These are phyloP conservation scores for Usnea hakonensis DNA, from an alignment of 495 filamentous ascomycete genomes.

Conservation along the genomic window DNA sequence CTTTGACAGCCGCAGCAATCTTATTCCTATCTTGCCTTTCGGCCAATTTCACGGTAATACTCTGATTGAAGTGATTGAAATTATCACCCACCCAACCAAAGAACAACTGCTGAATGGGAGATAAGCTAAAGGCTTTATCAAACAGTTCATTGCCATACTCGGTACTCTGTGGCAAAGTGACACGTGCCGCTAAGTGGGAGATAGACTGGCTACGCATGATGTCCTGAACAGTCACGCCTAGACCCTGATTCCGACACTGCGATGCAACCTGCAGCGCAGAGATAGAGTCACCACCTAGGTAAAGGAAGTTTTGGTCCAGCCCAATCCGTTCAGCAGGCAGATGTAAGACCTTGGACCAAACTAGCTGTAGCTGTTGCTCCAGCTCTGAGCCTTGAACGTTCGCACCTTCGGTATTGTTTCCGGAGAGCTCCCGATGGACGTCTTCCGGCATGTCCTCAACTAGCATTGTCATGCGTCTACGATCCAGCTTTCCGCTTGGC, in stretches of 20 bases:
- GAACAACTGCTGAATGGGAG: conserved; percentile 65
- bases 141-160: conserved; percentile 28
- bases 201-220: conserved; percentile 29
- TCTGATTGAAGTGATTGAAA: conserved; percentile 58
- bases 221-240: conserved; percentile 27
- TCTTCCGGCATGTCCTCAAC: conserved; percentile 35
- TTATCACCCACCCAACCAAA: conserved; percentile 47
- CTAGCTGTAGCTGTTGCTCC: conserved; percentile 29
- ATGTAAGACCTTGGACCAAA: conserved; percentile 49
- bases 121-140: conserved; percentile 51
- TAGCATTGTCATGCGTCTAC: not conserved
- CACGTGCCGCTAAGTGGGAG: conserved; percentile 27
- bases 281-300: conserved; percentile 62
- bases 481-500: conserved; percentile 35
- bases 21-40: conserved; percentile 37
- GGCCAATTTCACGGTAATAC: conserved; percentile 55
- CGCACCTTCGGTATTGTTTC: not conserved
- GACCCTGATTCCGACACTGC: conserved; percentile 35
- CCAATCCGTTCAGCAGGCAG: conserved; percentile 41
- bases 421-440: conserved; percentile 18
- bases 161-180: not conserved
- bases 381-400: conserved; percentile 12
- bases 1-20: conserved; percentile 48
- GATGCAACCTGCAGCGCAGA: conserved; percentile 47
- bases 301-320: conserved; percentile 52